Percentiles rank a stretch among this genome's conserved stretches.
These are phyloP conservation scores for Pseudocercospora pini-densiflorae DNA, from an alignment of 2,329 filamentous ascomycete species.

Conservation along the genomic window DNA sequence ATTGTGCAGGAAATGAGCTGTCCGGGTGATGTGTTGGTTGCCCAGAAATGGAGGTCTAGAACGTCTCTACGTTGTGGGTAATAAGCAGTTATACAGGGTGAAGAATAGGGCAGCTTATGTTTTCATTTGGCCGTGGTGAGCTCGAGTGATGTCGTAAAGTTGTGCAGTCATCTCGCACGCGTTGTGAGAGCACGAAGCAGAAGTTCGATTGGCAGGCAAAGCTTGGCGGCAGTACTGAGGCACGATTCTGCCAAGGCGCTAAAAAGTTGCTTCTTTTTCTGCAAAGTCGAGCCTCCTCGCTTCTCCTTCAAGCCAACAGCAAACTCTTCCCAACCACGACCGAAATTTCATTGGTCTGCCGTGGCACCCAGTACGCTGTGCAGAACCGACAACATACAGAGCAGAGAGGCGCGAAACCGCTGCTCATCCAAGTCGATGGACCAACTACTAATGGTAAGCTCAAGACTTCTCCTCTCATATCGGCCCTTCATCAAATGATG, in stretches of 20 bases:
- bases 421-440: not conserved
- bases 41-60: not conserved
- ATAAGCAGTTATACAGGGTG: no score
- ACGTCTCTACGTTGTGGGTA: not conserved
- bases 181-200: no score
- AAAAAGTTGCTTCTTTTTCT: not conserved
- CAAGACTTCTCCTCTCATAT: not conserved
- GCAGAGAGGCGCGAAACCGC: not conserved
- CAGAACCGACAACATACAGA: not conserved
- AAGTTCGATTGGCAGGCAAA: no score
- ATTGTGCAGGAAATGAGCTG: not conserved
- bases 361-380: not conserved
- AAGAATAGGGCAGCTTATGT: not conserved
- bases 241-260: not conserved
- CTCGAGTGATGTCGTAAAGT: no score
- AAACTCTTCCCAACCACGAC: not conserved
- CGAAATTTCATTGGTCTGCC: not conserved
- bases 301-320: not conserved
- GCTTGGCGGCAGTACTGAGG: not conserved
- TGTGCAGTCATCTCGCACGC: no score
- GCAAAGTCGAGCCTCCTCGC: not conserved
- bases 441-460: slow-evolving; percentile 3
- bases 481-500: slow-evolving; percentile 6
- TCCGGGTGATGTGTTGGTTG: slow-evolving; percentile 2
- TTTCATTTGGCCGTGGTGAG: no score